These are phyloP conservation scores for Orbilia brochopaga DNA, from an alignment of 2,329 filamentous ascomycete species.

Conservation along the genomic window DNA sequence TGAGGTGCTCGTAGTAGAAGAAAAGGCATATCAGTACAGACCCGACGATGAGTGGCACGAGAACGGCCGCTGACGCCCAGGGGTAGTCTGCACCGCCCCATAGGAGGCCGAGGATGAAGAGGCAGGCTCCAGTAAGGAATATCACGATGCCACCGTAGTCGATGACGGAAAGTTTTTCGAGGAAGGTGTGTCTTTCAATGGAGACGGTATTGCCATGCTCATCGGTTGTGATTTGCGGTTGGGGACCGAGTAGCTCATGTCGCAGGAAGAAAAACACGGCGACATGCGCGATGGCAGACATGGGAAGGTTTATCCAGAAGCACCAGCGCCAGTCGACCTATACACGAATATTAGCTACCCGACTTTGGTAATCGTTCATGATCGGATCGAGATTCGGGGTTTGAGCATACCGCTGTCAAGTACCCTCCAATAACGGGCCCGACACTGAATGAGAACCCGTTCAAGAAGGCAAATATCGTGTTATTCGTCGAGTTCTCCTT, in stretches of 20 bases:
- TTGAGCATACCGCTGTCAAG: constrained; percentile 55
- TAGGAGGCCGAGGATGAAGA: constrained; percentile 65
- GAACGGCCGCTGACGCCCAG: constrained; percentile 63
- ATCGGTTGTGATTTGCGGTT: constrained; percentile 61
- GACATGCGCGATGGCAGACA: constrained; percentile 63
- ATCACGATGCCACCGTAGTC: constrained; percentile 66
- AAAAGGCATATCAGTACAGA: constrained; percentile 59
- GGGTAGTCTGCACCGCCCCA: constrained; percentile 65
- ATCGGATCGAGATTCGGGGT: background rate
- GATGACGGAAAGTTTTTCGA: constrained; percentile 63
- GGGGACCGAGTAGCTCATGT: constrained; percentile 65
- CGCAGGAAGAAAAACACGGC: constrained; percentile 66
- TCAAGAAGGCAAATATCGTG: constrained; percentile 67
- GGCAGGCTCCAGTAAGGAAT: constrained; percentile 65
- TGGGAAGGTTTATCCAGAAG: constrained; percentile 69
- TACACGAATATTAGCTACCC: constrained; percentile 60
- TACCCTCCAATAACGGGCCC: constrained; percentile 68
- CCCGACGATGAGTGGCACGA: constrained; percentile 63
- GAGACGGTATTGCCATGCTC: constrained; percentile 58
- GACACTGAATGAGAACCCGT: constrained; percentile 66
- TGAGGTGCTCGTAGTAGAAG: constrained; percentile 64
- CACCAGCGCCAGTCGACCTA: constrained; percentile 69
- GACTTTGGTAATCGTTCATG: constrained; percentile 49
- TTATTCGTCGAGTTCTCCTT: constrained; percentile 69
- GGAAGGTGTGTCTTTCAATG: constrained; percentile 56